Evolutionary conservation across 2,329 filamentous ascomycete species (phyloP).

Genomic region (Aurifilum marmelostoma): DNA sequence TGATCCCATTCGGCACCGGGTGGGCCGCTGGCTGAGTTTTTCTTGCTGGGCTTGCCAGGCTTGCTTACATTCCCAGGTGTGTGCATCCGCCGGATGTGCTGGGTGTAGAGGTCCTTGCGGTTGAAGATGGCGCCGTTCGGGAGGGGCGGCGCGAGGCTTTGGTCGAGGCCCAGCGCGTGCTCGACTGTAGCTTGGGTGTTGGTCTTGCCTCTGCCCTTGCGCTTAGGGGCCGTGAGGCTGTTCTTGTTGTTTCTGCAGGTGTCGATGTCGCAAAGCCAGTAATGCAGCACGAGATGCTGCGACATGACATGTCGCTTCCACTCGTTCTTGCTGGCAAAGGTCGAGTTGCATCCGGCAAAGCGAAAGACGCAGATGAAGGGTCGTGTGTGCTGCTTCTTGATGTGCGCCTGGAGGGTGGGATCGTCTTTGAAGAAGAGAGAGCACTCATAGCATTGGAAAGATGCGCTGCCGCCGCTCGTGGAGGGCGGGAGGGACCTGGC

Average conservation of each 20-base stretch:
- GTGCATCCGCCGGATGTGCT: constrained; percentile 89
- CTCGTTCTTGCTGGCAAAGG: constrained; percentile 84
- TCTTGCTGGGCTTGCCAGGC: constrained; percentile 26
- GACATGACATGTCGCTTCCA: constrained; percentile 89
- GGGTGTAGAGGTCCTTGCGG: constrained; percentile 88
- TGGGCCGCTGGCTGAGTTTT: background rate
- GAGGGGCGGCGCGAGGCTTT: constrained; percentile 35
- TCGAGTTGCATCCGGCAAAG: constrained; percentile 73
- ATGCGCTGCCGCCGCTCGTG: constrained; percentile 19
- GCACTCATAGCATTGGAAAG: constrained; percentile 43
- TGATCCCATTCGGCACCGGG: constrained; percentile 49
- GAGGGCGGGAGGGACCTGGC: constrained; percentile 24
- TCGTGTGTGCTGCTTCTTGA: constrained; percentile 57
- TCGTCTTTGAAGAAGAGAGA: constrained; percentile 49
- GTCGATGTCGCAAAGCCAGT: constrained; percentile 76
- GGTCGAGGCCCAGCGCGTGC: constrained; percentile 19
- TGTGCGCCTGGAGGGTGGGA: constrained; percentile 51
- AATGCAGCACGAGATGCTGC: constrained; percentile 75
- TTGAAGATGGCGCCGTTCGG: constrained; percentile 74
- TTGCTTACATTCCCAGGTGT: constrained; percentile 50
- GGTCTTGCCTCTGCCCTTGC: constrained; percentile 22
- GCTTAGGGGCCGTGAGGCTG: constrained; percentile 34
- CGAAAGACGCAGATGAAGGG: constrained; percentile 78
- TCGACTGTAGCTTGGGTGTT: constrained; percentile 17
- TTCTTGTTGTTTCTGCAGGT: constrained; percentile 47